Evolutionary conservation across 108 stramenopile genomes (phyloP).

Genomic region (Cyclotella kingstonii): DNA sequence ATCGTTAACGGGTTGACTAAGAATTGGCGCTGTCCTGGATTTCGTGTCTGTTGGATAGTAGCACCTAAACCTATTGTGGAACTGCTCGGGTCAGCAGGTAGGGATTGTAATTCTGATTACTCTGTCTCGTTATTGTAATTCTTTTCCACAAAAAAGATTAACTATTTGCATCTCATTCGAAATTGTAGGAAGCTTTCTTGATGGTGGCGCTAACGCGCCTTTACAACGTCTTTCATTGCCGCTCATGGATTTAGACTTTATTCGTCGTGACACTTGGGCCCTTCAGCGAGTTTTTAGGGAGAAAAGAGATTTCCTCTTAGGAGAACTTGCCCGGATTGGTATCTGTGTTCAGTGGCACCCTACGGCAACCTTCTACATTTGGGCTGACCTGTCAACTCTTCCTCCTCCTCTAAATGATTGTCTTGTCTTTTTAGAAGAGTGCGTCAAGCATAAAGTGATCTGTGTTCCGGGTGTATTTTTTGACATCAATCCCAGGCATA

Average conservation of each 20-base stretch:
- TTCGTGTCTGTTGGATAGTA: slow-evolving; percentile 53
- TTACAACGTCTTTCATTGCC: slow-evolving; percentile 44
- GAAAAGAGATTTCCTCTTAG: slow-evolving; percentile 39
- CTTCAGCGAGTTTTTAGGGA: slow-evolving; percentile 34
- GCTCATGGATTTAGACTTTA: slow-evolving; percentile 44
- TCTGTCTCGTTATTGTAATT: not conserved
- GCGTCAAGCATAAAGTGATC: slow-evolving; percentile 43
- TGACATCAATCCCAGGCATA: slow-evolving; percentile 41
- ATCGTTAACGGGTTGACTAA: slow-evolving; percentile 55
- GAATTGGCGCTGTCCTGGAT: slow-evolving; percentile 54
- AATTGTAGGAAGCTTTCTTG: slow-evolving; percentile 33
- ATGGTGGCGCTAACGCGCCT: slow-evolving; percentile 54
- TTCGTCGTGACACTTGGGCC: slow-evolving; percentile 45
- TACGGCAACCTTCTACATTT: slow-evolving; percentile 48
- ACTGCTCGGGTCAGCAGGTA: slow-evolving; percentile 45
- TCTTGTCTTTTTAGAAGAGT: slow-evolving; percentile 45
- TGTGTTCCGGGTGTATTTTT: slow-evolving; percentile 52
- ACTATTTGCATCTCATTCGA: not conserved
- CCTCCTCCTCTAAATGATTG: slow-evolving; percentile 45
- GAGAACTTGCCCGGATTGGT: slow-evolving; percentile 25
- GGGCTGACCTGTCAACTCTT: slow-evolving; percentile 35
- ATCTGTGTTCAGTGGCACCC: slow-evolving; percentile 41
- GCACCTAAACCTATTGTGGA: slow-evolving; percentile 43
- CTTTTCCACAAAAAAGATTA: too few species aligned
- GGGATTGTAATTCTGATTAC: not conserved